These are phyloP conservation scores for Asterella californica DNA, from an alignment of 225 moss, liverwort and hornwort genomes.

Conservation along the genomic window DNA sequence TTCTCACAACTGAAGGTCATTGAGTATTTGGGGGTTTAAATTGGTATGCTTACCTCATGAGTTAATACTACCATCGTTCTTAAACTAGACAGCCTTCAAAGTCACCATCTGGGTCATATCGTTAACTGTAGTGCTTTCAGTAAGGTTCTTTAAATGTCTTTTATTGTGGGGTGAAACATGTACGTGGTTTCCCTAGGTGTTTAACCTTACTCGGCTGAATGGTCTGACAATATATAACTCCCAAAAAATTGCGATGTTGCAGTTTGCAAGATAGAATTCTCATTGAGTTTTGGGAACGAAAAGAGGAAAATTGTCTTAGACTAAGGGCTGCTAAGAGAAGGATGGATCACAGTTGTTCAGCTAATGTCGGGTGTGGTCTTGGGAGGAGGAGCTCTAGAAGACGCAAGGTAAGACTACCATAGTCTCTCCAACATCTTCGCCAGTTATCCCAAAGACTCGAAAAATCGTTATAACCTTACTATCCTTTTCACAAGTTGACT, in stretches of 20 bases:
- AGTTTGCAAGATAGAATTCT: constrained; percentile 48
- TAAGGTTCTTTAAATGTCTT: too few species aligned
- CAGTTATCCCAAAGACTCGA: background rate
- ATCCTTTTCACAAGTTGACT: too few species aligned
- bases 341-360: background rate
- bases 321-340: background rate
- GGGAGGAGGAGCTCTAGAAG: background rate
- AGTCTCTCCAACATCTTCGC: background rate
- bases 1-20: too few species aligned
- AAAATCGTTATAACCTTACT: background rate
- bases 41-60: too few species aligned
- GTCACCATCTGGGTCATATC: too few species aligned
- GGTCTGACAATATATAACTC: background rate
- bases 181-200: background rate
- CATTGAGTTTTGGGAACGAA: constrained; percentile 50
- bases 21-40: too few species aligned
- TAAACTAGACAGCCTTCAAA: too few species aligned
- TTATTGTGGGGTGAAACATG: too few species aligned
- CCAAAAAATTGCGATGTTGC: background rate
- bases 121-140: too few species aligned
- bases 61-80: too few species aligned
- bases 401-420: constrained; percentile 3
- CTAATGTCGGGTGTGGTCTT: background rate
- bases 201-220: background rate
- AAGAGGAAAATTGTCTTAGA: background rate